Evolutionary conservation across 768 basidiomycete species (phyloP).

Genomic region (Russula compacta): DNA sequence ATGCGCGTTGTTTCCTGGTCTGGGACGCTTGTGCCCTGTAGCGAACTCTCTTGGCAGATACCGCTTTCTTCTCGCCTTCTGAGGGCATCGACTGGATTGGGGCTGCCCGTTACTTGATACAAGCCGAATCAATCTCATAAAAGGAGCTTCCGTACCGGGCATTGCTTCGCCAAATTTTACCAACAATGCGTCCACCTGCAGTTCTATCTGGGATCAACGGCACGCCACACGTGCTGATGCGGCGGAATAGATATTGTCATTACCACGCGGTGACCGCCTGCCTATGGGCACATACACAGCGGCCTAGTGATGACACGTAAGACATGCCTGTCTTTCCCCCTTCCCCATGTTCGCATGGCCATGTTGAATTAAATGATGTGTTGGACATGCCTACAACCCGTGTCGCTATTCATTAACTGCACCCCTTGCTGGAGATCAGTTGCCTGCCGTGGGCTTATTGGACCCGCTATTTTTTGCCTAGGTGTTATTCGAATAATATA

Average conservation of each 20-base stretch:
- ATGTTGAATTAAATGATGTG: not conserved
- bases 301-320: conserved; percentile 2
- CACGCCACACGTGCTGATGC: conserved; percentile 10
- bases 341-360: not conserved
- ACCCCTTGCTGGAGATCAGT: not conserved
- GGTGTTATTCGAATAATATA: not conserved
- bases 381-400: conserved; percentile 4
- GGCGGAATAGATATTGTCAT: conserved; percentile 1
- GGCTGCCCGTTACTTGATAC: not conserved
- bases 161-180: conserved; percentile 10
- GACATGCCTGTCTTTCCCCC: not conserved
- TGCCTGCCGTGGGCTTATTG: not conserved
- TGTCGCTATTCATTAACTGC: not conserved
- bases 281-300: not conserved
- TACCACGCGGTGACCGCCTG: conserved; percentile 6
- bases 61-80: not conserved
- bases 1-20: not conserved
- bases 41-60: not conserved
- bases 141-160: not conserved
- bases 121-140: not conserved
- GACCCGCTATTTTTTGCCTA: not conserved
- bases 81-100: not conserved
- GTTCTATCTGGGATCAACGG: conserved; percentile 6
- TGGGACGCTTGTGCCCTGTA: not conserved
- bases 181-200: conserved; percentile 8